A percentile compares a stretch with the other conserved stretches of the same genome.
These are phyloP conservation scores for Ramaria rubella DNA, from an alignment of 768 basidiomycete genomes.

Conservation along the genomic window DNA sequence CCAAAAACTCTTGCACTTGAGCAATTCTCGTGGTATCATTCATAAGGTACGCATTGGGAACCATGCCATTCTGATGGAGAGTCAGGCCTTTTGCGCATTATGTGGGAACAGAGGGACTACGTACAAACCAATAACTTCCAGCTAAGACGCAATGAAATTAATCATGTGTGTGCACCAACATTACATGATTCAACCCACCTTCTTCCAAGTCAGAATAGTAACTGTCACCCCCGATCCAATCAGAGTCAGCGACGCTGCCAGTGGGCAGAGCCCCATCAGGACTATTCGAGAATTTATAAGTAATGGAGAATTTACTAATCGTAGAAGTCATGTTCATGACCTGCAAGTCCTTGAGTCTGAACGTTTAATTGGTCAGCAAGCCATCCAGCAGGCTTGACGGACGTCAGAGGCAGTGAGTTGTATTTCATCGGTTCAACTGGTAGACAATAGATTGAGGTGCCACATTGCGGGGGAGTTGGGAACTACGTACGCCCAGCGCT, in stretches of 20 bases:
- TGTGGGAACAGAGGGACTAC: constrained; percentile 18
- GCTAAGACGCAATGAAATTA: constrained; percentile 27
- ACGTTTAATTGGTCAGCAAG: constrained; percentile 27
- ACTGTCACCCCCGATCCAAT: constrained; percentile 30
- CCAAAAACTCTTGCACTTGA: constrained; percentile 42
- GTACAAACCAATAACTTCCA: constrained; percentile 54
- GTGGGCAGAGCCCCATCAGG: too few species aligned
- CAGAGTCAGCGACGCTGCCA: constrained; percentile 26
- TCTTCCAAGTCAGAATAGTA: constrained; percentile 32
- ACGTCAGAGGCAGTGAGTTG: constrained; percentile 23
- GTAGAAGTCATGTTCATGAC: constrained; percentile 33
- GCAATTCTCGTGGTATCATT: constrained; percentile 40
- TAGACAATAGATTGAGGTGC: background rate
- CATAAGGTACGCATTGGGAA: constrained; percentile 43
- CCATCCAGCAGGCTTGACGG: constrained; percentile 27
- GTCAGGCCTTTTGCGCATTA: too few species aligned
- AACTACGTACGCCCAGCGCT: background rate
- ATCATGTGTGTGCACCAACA: background rate
- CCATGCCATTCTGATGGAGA: constrained; percentile 51
- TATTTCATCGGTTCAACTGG: constrained; percentile 27
- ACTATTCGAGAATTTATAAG: too few species aligned
- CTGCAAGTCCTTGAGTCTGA: constrained; percentile 30
- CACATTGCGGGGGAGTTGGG: background rate
- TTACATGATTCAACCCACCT: constrained; percentile 17
- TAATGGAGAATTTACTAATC: constrained; percentile 21